phyloP scores from a whole-genome alignment of 139 green algal genomes.

The Micractinium conductrix region DNA sequence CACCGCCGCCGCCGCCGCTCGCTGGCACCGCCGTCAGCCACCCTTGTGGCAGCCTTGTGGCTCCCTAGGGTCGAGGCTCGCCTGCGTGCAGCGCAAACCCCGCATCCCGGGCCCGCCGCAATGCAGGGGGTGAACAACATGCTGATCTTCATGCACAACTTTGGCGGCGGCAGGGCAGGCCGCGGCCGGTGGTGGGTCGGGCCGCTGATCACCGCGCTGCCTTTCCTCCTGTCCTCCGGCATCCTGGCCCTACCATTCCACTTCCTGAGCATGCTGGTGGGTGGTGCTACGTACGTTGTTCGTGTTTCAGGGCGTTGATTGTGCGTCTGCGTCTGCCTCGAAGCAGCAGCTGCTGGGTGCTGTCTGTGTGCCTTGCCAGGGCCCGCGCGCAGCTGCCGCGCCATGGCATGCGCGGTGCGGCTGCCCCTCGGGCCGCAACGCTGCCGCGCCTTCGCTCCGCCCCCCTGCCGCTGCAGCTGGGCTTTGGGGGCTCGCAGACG shows the following conservation, averaged over 20 bases:
- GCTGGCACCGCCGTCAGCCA: too few relatives aligned
- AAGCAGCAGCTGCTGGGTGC: background rate
- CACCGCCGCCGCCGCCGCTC: background rate
- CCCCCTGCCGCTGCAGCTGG: conserved; percentile 13
- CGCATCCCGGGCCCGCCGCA: background rate
- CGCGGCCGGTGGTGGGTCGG: conserved; percentile 19
- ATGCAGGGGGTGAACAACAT: background rate
- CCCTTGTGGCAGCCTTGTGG: too few relatives aligned
- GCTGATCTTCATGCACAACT: conserved; percentile 34
- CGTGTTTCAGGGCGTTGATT: too few relatives aligned
- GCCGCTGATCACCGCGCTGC: conserved; percentile 20
- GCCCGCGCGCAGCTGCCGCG: too few relatives aligned
- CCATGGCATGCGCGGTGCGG: too few relatives aligned
- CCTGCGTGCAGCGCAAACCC: too few relatives aligned
- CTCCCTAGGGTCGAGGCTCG: too few relatives aligned
- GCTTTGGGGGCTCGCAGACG: background rate
- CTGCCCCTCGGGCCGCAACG: too few relatives aligned
- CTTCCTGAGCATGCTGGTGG: conserved; percentile 15
- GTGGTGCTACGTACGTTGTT: too few relatives aligned
- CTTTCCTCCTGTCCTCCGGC: conserved; percentile 11
- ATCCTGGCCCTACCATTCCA: background rate
- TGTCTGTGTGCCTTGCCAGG: background rate
- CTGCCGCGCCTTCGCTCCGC: too few relatives aligned
- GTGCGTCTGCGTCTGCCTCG: too few relatives aligned
- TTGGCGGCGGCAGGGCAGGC: conserved; percentile 4